Conservation (phyloP, 176 grass and related monocot genomes). For the Poa annua region DNA sequence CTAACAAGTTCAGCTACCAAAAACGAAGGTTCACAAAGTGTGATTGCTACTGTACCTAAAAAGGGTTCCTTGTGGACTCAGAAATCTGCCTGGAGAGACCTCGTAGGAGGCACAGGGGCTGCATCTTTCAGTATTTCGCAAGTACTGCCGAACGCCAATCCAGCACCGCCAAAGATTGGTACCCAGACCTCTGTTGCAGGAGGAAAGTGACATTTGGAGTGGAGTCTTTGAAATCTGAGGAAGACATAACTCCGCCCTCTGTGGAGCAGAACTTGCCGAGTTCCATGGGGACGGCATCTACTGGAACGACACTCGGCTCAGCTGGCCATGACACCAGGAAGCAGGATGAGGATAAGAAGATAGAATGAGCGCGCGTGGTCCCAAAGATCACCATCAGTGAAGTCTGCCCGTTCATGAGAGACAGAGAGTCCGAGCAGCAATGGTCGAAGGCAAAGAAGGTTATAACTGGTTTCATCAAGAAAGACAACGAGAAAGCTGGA, state of each 20-base stretch:
- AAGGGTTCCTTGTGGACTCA: conserved; percentile 69
- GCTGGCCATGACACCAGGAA: conserved; percentile 6
- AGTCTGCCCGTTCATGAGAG: conserved; percentile 96
- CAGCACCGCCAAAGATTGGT: conserved; percentile 40
- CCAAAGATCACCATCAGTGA: conserved; percentile 78
- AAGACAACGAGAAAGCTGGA: conserved; percentile 47
- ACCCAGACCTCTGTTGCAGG: conserved; percentile 25
- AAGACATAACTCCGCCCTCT: not conserved
- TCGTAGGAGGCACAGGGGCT: conserved; percentile 57
- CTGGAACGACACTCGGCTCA: not conserved
- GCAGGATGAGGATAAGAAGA: conserved; percentile 18
- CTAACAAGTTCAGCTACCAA: conserved; percentile 36
- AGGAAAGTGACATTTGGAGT: conserved; percentile 18
- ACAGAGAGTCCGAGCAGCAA: conserved; percentile 66
- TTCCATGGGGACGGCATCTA: conserved; percentile 3
- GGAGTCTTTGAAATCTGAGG: conserved; percentile 20
- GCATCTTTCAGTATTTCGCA: conserved; percentile 70
- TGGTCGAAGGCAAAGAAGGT: conserved; percentile 78
- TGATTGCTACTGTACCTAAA: conserved; percentile 38
- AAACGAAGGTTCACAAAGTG: conserved; percentile 40
- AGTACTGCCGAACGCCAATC: conserved; percentile 48
- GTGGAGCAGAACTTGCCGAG: not conserved
- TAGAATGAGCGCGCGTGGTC: conserved; percentile 46
- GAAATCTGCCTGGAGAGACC: conserved; percentile 87
- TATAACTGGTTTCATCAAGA: conserved; percentile 72